Conservation (phyloP, 441 rosid species). For the California macrophylla region DNA sequence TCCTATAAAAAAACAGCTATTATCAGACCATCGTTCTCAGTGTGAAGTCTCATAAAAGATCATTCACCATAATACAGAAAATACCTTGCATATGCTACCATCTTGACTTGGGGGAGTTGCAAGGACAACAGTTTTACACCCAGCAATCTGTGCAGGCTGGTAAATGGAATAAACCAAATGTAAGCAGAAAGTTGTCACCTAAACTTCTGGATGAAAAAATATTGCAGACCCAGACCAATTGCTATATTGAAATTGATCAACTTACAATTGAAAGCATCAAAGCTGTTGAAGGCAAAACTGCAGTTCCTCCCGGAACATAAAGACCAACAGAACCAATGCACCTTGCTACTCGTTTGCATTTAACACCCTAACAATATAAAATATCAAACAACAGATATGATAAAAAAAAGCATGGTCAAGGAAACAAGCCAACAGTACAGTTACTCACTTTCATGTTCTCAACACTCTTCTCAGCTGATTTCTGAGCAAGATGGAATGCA, state of each 20-base stretch:
- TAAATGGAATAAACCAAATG: constrained; percentile 14
- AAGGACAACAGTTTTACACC: constrained; percentile 76
- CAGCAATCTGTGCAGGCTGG: constrained; percentile 97
- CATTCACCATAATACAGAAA: background rate
- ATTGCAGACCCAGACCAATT: constrained; percentile 6
- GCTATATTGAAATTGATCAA: constrained; percentile 11
- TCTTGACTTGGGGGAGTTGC: constrained; percentile 83
- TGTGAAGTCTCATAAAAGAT: background rate
- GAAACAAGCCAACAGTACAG: constrained; percentile 3
- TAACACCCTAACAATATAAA: constrained; percentile 55
- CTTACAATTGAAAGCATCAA: constrained; percentile 88
- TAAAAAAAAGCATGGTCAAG: constrained; percentile 1
- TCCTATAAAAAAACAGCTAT: constrained; percentile 33
- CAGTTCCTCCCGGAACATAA: constrained; percentile 92
- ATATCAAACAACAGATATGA: background rate
- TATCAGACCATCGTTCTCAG: background rate
- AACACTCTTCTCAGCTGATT: constrained; percentile 44
- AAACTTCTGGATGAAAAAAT: background rate
- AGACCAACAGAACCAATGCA: constrained; percentile 85
- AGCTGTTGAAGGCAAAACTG: constrained; percentile 91
- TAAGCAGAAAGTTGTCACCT: constrained; percentile 12
- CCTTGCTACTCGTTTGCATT: constrained; percentile 76
- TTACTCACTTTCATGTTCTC: constrained; percentile 75
- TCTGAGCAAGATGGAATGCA: constrained; percentile 83
- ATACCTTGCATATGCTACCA: constrained; percentile 89